phyloP scores from a whole-genome alignment of 805 yeast genomes.

The Wickerhamiella azyma region DNA sequence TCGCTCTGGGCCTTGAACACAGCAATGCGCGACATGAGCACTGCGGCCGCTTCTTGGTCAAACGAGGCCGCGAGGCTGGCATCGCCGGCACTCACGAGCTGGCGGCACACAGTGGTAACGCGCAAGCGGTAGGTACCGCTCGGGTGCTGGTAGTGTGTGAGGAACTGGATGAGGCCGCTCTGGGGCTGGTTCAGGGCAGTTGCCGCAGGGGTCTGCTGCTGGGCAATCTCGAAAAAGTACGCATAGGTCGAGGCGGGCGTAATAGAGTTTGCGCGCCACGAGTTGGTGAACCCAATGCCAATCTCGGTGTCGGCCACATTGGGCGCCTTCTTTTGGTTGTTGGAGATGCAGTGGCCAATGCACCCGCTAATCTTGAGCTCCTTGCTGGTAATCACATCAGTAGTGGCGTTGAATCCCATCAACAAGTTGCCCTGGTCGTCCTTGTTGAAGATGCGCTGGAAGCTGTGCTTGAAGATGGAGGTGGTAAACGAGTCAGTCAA shows the following conservation, averaged over 20 bases:
- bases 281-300: constrained; percentile 85
- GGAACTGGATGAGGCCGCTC: constrained; percentile 49
- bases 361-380: constrained; percentile 85
- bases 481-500: constrained; percentile 90
- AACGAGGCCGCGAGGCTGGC: constrained; percentile 51
- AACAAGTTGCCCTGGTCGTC: constrained; percentile 77
- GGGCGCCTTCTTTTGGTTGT: constrained; percentile 42
- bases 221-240: constrained; percentile 68
- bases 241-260: constrained; percentile 85
- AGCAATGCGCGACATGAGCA: constrained; percentile 79
- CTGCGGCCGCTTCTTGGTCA: constrained; percentile 98
- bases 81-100: constrained; percentile 40
- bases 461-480: constrained; percentile 84
- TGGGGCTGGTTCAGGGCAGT: constrained; percentile 15
- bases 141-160: constrained; percentile 91
- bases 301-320: constrained; percentile 81
- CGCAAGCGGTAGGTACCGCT: constrained; percentile 79
- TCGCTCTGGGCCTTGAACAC: constrained; percentile 70
- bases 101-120: constrained; percentile 68
- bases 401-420: constrained; percentile 80
- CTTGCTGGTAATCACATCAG: constrained; percentile 75
- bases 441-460: constrained; percentile 71
- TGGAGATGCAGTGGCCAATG: constrained; percentile 82
- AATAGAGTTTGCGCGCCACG: constrained; percentile 73
- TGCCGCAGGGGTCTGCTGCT: constrained; percentile 20